Conservation (phyloP, 2,329 filamentous ascomycete species). For the Rugonectria rugulosa region DNA sequence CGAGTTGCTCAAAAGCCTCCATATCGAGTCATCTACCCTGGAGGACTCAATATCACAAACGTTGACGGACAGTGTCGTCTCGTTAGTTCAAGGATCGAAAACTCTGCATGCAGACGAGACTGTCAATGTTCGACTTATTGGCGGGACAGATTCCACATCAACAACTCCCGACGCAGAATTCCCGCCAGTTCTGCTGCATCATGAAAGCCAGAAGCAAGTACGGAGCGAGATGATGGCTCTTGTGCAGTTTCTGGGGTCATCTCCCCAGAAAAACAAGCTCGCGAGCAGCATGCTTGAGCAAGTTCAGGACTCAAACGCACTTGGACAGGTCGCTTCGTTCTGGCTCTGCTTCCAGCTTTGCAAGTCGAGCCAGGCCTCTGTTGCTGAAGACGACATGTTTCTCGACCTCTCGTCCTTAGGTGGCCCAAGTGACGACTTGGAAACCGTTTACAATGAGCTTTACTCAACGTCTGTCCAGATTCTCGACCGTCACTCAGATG, state of each 20-base stretch:
- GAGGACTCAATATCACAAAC: conserved; percentile 72
- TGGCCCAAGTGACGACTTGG: conserved; percentile 50
- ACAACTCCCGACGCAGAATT: conserved; percentile 51
- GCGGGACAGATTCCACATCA: conserved; percentile 20
- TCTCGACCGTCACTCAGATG: conserved; percentile 62
- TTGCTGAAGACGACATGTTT: conserved; percentile 69
- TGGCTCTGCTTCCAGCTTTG: conserved; percentile 83
- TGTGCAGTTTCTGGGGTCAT: conserved; percentile 60
- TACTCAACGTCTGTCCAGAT: conserved; percentile 73
- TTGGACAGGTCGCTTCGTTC: conserved; percentile 72
- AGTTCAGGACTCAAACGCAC: conserved; percentile 63
- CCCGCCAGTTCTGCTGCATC: conserved; percentile 66
- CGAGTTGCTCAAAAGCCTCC: conserved; percentile 68
- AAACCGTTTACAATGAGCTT: conserved; percentile 66
- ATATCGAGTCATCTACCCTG: conserved; percentile 70
- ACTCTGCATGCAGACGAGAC: conserved; percentile 18
- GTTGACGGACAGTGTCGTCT: conserved; percentile 77
- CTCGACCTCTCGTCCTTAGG: conserved; percentile 60
- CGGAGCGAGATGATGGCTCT: conserved; percentile 65
- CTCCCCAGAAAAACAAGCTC: conserved; percentile 67
- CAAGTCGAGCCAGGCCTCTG: conserved; percentile 60
- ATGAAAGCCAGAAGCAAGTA: conserved; percentile 72
- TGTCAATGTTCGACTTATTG: conserved; percentile 40
- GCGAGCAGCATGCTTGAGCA: conserved; percentile 71
- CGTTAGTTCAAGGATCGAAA: conserved; percentile 40